Evolutionary conservation across 345 rosid genomes (phyloP), one percentile per base, ranked within the genome.

Genomic region (Eucalyptus guilfoylei): DNA sequence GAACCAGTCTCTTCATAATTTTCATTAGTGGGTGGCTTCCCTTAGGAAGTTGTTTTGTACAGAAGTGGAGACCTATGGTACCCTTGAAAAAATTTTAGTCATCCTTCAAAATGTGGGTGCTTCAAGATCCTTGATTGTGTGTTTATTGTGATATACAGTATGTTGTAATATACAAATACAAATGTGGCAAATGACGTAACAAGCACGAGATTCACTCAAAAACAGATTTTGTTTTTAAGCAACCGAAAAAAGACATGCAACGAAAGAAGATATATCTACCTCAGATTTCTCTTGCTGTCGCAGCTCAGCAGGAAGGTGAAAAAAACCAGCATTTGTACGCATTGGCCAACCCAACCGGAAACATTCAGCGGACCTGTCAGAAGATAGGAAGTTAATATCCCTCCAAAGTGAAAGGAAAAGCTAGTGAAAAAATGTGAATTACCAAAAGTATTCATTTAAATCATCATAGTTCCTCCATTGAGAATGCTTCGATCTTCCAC

Each of bases 391-490:
- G 26, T 69, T 15, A 45, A 72, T 14, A 69, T 81, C 14, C 28
- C 47, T 37, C 83, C 24, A 88, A 34, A 88, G 17, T 19, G 44
- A 67, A 30, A 40, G 88, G 87, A 90, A 45, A 88, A 47, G 86
- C 60, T 26, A 24, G 28, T 62, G 47, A 88, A 88, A 49, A 50
- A 86, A 86, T 87, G 86, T 40, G 62, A 50, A 88, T 89, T 92
- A 98, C 99, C 99, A 98, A 92, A 98, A 98, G 91, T 94, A 98
- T 90, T 98, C 99, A 91, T 98, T 98, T 90, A 98, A 90, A 94
- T 98, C 99, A 91, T 98, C 99, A 89, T 98, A 98, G 89, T 98
- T 98, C 91, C 99, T 97, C 99, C 99, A 98, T 81, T 96, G 99
- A 28, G 99, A 98, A 91, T 98, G 99, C 93, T 98, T 98, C 90